Evolutionary conservation across 495 filamentous ascomycete species (phyloP).

Genomic region (Letharia lupina): DNA sequence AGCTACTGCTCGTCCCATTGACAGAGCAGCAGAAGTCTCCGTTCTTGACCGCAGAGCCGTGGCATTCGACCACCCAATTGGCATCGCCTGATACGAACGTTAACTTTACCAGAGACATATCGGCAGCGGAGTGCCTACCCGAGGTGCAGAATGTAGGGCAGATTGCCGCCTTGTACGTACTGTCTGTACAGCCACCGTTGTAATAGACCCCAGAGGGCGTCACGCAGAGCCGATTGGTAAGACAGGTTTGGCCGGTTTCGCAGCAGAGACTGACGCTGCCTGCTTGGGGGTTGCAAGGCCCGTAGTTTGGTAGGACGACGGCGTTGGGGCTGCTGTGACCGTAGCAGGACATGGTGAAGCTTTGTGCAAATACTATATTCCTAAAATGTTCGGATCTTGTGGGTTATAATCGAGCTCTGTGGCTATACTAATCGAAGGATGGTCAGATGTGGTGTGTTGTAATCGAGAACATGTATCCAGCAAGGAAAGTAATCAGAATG

Average conservation of each 20-base stretch:
- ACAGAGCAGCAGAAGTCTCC: conserved; percentile 11
- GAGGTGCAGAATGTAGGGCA: conserved; percentile 16
- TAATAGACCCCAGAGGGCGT: conserved; percentile 10
- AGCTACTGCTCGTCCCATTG: not conserved
- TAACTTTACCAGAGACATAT: not conserved
- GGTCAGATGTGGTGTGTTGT: not conserved
- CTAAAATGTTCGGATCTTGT: not conserved
- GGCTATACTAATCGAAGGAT: not conserved
- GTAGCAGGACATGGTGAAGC: conserved; percentile 17
- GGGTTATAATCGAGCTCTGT: not conserved
- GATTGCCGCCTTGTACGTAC: conserved; percentile 3
- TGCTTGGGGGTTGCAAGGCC: conserved; percentile 14
- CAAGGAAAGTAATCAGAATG: not conserved
- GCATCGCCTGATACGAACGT: not conserved
- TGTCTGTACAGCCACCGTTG: conserved; percentile 20
- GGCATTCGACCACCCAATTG: conserved; percentile 7
- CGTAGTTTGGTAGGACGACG: not conserved
- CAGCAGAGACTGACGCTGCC: conserved; percentile 16
- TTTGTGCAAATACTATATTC: not conserved
- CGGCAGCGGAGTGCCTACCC: not conserved
- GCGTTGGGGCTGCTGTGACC: not conserved
- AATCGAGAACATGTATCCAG: not conserved
- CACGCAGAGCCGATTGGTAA: conserved; percentile 16
- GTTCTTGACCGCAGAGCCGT: conserved; percentile 3
- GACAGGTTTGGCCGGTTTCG: conserved; percentile 11